phyloP scores from a whole-genome alignment of 495 filamentous ascomycete genomes.

The Penicillium nucicola region DNA sequence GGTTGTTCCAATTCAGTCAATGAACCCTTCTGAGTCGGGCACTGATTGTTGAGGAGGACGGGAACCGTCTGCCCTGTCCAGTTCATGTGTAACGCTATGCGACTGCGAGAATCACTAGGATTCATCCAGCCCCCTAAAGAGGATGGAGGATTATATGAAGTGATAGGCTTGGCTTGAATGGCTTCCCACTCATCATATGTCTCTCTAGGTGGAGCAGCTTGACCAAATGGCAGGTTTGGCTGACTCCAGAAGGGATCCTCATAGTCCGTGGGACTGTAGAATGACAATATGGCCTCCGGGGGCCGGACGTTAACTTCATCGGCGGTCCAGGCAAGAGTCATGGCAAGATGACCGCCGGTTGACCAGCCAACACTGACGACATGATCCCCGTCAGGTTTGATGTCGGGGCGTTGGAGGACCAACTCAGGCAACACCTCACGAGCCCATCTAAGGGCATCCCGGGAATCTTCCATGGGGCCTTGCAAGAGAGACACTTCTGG shows the following conservation, averaged over 20 bases:
- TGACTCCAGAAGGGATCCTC: conserved; percentile 14
- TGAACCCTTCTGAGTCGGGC: not conserved
- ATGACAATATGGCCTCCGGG: conserved; percentile 45
- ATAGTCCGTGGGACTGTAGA: conserved; percentile 48
- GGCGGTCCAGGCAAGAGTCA: conserved; percentile 43
- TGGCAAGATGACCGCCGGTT: conserved; percentile 49
- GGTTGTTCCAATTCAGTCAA: conserved; percentile 12
- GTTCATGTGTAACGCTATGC: conserved; percentile 40
- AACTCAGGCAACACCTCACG: conserved; percentile 33
- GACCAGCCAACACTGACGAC: conserved; percentile 56
- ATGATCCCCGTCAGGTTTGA: conserved; percentile 31
- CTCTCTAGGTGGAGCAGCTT: conserved; percentile 11
- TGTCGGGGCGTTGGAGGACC: conserved; percentile 10
- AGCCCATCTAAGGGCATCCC: conserved; percentile 44
- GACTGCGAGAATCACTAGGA: conserved; percentile 28
- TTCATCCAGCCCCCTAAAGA: not conserved
- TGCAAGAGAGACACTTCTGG: conserved; percentile 47
- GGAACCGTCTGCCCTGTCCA: conserved; percentile 37
- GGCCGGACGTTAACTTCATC: conserved; percentile 22
- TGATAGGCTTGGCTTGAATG: not conserved
- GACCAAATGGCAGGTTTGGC: not conserved
- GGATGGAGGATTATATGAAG: not conserved
- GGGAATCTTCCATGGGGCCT: conserved; percentile 47
- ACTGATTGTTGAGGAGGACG: conserved; percentile 30
- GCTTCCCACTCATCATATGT: conserved; percentile 8